Conservation (phyloP, 352 stramenopile species). For the Globisporangium okanoganense region DNA sequence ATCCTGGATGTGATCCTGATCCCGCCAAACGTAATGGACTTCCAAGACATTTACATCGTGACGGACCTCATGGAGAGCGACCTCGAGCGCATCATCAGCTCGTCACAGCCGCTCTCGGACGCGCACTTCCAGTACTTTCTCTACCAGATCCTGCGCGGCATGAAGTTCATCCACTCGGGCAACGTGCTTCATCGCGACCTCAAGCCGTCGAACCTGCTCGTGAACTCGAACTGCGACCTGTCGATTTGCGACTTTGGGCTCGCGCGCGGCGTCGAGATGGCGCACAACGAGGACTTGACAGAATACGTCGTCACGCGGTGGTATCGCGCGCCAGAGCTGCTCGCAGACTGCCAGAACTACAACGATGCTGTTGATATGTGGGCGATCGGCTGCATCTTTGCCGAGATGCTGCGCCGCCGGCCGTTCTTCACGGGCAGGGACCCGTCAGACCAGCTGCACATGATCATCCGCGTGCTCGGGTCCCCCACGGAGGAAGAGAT, state of each 20-base stretch:
- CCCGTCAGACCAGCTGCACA: conserved; percentile 81
- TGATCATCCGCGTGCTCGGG: conserved; percentile 89
- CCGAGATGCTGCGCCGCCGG: conserved; percentile 96
- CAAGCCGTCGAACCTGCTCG: conserved; percentile 87
- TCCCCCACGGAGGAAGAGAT: conserved; percentile 94
- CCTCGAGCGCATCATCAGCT: conserved; percentile 90
- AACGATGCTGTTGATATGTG: conserved; percentile 95
- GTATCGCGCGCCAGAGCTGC: conserved; percentile 85
- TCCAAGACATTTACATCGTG: conserved; percentile 90
- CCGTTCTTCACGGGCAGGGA: conserved; percentile 84
- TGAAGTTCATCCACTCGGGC: conserved; percentile 98
- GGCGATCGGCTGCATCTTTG: conserved; percentile 99
- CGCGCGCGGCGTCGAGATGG: conserved; percentile 84
- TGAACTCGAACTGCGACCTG: conserved; percentile 90
- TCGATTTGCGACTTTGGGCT: conserved; percentile 93
- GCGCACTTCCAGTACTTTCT: conserved; percentile 89
- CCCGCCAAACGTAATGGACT: conserved; percentile 81
- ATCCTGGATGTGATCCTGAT: conserved; percentile 84
- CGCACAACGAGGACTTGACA: conserved; percentile 70
- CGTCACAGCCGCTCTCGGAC: conserved; percentile 79
- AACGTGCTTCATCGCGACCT: conserved; percentile 92
- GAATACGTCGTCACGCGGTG: conserved; percentile 92
- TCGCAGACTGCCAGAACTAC: conserved; percentile 94
- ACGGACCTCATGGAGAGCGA: conserved; percentile 92
- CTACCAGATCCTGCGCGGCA: conserved; percentile 90